Base-by-base conservation (phyloP, 2,329 filamentous ascomycete species). In the Diaporthe aspalathi region DNA sequence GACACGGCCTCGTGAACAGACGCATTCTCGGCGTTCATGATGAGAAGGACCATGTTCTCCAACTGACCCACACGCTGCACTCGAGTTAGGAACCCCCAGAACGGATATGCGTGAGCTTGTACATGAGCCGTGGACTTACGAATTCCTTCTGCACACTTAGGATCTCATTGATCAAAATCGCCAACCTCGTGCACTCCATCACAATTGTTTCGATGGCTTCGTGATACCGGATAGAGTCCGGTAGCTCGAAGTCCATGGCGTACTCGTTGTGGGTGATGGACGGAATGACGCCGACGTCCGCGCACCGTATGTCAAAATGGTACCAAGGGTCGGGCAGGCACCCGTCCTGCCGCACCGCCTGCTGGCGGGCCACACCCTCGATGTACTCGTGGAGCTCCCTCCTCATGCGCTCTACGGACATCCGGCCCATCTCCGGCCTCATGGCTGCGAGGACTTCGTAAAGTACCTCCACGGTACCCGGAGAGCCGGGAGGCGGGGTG, bases 241-340 rank as follows among this genome's bases (percentile, higher is more conserved):
- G 54, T 7, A 60, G 35, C 54, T 60, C 54, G 9, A 60, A 60
- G 22, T 60, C 54, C 54, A 60, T 60, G 7, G 54, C 54, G 22
- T 60, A 60, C 54, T 60, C 54, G 54, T 60, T 60, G n/a, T 60
- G 54, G 2, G 54, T 60, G n/a, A 60, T 60, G 14, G 54, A 60
- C 1, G 54, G 54, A 2, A 60, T 27, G 14, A 60, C 54, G 22
- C 54, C 54, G 6, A 60, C 54, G 2, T 60, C 54, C 8, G 54
- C 54, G 16, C 35, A 27, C 1, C 54, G 54, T 14, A 60, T 60
- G 7, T 60, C 54, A 1, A 60, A 60, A 20, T 60, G 54, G 14
- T 60, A 60, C 54, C 35, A 60, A 3, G 54, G 54, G 54, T 60
- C 54, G 3, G 54, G 54, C 8, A 60, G 14, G 14, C 20, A 22